Conservation (phyloP, 305 asterid genomes). For the Fraxinus greggii region DNA sequence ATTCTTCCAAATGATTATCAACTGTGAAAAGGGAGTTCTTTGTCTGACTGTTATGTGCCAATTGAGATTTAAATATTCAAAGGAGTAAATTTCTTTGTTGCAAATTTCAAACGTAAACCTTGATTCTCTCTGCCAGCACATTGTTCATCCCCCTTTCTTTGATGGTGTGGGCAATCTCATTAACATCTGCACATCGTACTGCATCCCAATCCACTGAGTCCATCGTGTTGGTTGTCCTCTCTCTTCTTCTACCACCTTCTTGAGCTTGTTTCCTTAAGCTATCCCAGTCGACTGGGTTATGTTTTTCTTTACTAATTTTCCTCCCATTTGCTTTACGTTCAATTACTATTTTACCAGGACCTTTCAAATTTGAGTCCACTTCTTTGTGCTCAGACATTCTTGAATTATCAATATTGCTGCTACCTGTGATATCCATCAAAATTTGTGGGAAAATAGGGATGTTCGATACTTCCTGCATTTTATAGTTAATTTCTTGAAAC, state of each 20-base stretch:
- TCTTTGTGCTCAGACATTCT: slow-evolving; percentile 43
- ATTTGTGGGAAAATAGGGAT: slow-evolving; percentile 32
- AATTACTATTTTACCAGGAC: slow-evolving; percentile 35
- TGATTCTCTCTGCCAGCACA: slow-evolving; percentile 84
- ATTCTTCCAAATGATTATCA: slow-evolving; percentile 25
- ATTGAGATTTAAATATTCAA: background rate
- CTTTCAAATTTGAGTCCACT: slow-evolving; percentile 45
- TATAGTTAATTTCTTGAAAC: slow-evolving; percentile 31
- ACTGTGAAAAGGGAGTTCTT: slow-evolving; percentile 19
- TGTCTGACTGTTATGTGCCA: background rate
- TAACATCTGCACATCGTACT: slow-evolving; percentile 79
- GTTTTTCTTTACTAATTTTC: slow-evolving; percentile 53
- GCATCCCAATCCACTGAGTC: slow-evolving; percentile 98
- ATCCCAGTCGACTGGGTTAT: slow-evolving; percentile 69
- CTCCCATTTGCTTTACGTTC: slow-evolving; percentile 45
- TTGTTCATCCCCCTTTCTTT: slow-evolving; percentile 98
- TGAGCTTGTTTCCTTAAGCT: slow-evolving; percentile 55
- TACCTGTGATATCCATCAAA: slow-evolving; percentile 47
- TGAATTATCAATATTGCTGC: slow-evolving; percentile 38
- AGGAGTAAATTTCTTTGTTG: slow-evolving; percentile 11
- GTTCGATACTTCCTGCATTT: slow-evolving; percentile 37
- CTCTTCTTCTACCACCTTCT: slow-evolving; percentile 45
- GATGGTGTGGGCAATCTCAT: slow-evolving; percentile 74
- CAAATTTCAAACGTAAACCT: slow-evolving; percentile 45
- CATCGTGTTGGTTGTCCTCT: slow-evolving; percentile 52